Evolutionary conservation across 2,329 filamentous ascomycete genomes (phyloP).

Genomic region (Pyrenophora seminiperda): DNA sequence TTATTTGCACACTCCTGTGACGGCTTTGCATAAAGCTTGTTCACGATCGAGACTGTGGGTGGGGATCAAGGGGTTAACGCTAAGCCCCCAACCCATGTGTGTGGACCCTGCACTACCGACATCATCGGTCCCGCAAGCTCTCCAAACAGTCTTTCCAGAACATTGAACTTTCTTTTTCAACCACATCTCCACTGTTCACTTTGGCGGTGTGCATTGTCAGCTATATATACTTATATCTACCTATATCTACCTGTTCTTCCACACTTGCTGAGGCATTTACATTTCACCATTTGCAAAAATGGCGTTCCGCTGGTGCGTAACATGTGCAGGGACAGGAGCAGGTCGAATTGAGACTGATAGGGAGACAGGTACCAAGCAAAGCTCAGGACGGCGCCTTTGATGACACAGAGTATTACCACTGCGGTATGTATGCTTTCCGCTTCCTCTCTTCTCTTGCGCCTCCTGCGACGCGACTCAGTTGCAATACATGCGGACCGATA

Average conservation of each 20-base stretch:
- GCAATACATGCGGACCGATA: not conserved
- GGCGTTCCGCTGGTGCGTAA: constrained; percentile 16
- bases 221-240: too few relatives aligned
- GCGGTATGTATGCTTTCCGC: constrained; percentile 55
- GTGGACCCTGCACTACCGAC: constrained; percentile 19
- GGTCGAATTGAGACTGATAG: constrained; percentile 5
- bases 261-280: not conserved
- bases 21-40: constrained; percentile 3
- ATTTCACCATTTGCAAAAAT: constrained; percentile 6
- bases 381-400: constrained; percentile 78
- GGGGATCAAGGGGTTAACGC: constrained; percentile 15
- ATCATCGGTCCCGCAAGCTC: constrained; percentile 19
- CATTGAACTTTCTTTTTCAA: constrained; percentile 10
- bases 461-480: not conserved
- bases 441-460: not conserved
- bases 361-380: constrained; percentile 79
- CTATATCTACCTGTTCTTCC: not conserved
- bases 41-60: constrained; percentile 4
- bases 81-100: constrained; percentile 16
- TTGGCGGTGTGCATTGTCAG: constrained; percentile 1
- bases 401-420: constrained; percentile 90
- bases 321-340: not conserved
- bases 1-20: not conserved
- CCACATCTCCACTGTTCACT: constrained; percentile 11
- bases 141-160: constrained; percentile 10